Evolutionary conservation across 2,329 filamentous ascomycete species (phyloP).

Genomic region (Fusarium redolens): DNA sequence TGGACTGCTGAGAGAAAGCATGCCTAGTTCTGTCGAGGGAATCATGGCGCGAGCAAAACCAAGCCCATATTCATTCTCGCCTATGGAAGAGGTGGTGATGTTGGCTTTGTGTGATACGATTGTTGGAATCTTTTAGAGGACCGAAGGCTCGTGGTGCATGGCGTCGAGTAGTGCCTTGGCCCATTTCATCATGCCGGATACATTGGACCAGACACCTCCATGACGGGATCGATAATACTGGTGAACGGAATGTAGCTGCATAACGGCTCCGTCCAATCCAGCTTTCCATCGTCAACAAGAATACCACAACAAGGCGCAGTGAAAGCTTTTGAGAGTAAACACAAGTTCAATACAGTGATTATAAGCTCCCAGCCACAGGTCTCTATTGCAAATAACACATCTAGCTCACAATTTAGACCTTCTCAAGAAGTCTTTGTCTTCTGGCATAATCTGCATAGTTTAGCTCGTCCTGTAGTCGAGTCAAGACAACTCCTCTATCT

Average conservation of each 20-base stretch:
- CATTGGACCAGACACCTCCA: not conserved
- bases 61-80: not conserved
- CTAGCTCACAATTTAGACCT: no score
- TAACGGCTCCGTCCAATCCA: not conserved
- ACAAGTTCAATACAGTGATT: not conserved
- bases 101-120: not conserved
- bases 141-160: not conserved
- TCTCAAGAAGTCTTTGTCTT: no score
- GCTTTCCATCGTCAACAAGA: not conserved
- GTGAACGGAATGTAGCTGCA: not conserved
- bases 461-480: not conserved
- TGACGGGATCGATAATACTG: not conserved
- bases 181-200: no score
- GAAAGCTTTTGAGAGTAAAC: not conserved
- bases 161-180: no score
- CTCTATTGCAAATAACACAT: no score
- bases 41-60: not conserved
- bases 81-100: not conserved
- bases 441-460: no score
- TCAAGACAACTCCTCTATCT: no score
- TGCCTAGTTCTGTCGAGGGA: not conserved
- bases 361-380: no score
- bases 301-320: not conserved
- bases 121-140: not conserved
- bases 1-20: not conserved